Percentiles rank a stretch among this genome's conserved stretches.
Conservation (phyloP, 2,329 filamentous ascomycete genomes). For the Emericellopsis atlantica region DNA sequence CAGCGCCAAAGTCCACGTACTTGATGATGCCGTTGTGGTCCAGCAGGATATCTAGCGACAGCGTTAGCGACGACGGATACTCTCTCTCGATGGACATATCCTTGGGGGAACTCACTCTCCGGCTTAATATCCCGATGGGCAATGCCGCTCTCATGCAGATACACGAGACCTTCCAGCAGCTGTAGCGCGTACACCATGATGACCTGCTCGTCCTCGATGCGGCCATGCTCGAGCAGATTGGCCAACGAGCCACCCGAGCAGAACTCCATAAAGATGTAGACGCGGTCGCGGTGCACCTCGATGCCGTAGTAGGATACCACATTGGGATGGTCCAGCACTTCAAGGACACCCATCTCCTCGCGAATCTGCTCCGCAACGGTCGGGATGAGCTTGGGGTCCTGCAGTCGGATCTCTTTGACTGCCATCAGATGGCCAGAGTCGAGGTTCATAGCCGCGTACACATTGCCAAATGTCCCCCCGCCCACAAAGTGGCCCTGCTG, state of each 20-base stretch:
- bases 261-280: slow-evolving; percentile 99
- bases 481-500: slow-evolving; percentile 98
- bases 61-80: slow-evolving; percentile 11
- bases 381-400: slow-evolving; percentile 92
- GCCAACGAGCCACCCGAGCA: slow-evolving; percentile 92
- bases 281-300: slow-evolving; percentile 93
- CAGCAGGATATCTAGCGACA: slow-evolving; percentile 67
- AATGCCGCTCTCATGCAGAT: slow-evolving; percentile 83
- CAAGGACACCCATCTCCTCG: slow-evolving; percentile 93
- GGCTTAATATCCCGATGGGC: slow-evolving; percentile 97
- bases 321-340: slow-evolving; percentile 93
- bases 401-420: slow-evolving; percentile 94
- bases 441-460: slow-evolving; percentile 94
- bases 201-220: slow-evolving; percentile 95
- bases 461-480: slow-evolving; percentile 91
- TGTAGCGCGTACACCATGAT: slow-evolving; percentile 95
- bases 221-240: slow-evolving; percentile 80
- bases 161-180: slow-evolving; percentile 84
- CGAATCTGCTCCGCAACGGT: slow-evolving; percentile 87
- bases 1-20: slow-evolving; percentile 96
- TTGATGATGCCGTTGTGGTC: slow-evolving; percentile 98
- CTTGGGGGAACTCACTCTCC: slow-evolving; percentile 52
- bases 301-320: slow-evolving; percentile 97
- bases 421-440: slow-evolving; percentile 96
- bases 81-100: background rate